Base-by-base conservation (phyloP, 2,329 filamentous ascomycete genomes). In the Monosporascus cannonballus region DNA sequence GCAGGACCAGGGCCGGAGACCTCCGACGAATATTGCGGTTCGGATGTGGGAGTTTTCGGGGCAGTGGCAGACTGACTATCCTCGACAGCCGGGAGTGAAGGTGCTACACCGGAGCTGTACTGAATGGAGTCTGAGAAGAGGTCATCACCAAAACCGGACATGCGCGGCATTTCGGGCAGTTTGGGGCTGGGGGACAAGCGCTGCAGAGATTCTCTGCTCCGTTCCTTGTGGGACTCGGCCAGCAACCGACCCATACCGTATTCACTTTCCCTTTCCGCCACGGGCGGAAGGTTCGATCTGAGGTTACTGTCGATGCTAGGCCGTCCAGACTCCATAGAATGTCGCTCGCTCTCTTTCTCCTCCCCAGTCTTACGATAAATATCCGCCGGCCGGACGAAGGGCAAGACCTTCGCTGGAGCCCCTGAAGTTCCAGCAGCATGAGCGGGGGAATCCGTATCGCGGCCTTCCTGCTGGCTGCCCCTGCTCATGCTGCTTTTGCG, bases 321-420 rank as follows among this genome's bases (percentile, higher is more conserved):
- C 49, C 80, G 73, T 20, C 76, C 71, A 9, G 79, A 80, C 2
- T 86, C 84, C 52, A 80, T 68, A 1, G 81, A 82, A 52, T 76
- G 75, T 38, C 77, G 71, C 58, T 81, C 77, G 58, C 72, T 78
- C 56, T 80, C 75, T 50, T 76, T 77, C 58, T 89, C 86, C 59
- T 89, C 85, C 50, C 81, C 81, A 67, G 86, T 76, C 6, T 86
- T 82, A 63, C 81, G 86, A 67, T 93, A 92, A 42, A 92, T 86
- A 59, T 95, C 89, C 14, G 86, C 81, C 2, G 90, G 88, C 38
- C 87, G 78, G 52, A 90, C 77, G 59, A 93, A 85, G 0, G 84
- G 79, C 20, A 81, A 69, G 1, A 81, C 67, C 59, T 84, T 65
- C 24, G 55, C 65, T 38, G 76, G 59, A 25, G 69, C 70, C 49